phyloP scores from a whole-genome alignment of 352 stramenopile genomes.

The Aphanomyces cochlioides region DNA sequence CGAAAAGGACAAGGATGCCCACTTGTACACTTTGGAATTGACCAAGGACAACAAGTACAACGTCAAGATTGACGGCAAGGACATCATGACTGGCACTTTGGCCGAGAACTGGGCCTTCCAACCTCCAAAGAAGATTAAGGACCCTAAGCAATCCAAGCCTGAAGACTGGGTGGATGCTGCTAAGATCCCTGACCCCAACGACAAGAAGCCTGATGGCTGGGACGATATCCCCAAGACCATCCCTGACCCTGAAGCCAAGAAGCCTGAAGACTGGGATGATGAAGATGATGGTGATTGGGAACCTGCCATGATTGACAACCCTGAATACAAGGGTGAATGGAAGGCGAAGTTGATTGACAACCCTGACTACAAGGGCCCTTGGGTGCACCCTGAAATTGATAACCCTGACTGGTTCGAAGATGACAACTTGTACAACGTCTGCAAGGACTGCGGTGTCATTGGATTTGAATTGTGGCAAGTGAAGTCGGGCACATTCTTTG shows the following conservation, averaged over 20 bases:
- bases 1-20: slow-evolving; percentile 83
- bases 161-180: slow-evolving; percentile 96
- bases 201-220: slow-evolving; percentile 95
- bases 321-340: slow-evolving; percentile 98
- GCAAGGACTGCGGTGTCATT: slow-evolving; percentile 94
- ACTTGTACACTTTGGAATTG: slow-evolving; percentile 98
- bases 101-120: slow-evolving; percentile 96
- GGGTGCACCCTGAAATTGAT: slow-evolving; percentile 93
- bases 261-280: slow-evolving; percentile 98
- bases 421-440: slow-evolving; percentile 92
- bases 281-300: slow-evolving; percentile 99
- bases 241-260: slow-evolving; percentile 93
- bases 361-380: slow-evolving; percentile 98
- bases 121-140: slow-evolving; percentile 93
- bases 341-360: slow-evolving; percentile 98
- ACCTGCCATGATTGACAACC: slow-evolving; percentile 92
- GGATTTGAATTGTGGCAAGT: slow-evolving; percentile 99
- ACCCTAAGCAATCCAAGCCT: slow-evolving; percentile 96
- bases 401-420: slow-evolving; percentile 98
- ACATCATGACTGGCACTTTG: slow-evolving; percentile 87
- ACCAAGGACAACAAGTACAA: slow-evolving; percentile 97
- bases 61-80: slow-evolving; percentile 96
- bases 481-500: slow-evolving; percentile 97
- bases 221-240: slow-evolving; percentile 96
- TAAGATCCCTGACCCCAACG: slow-evolving; percentile 92